Evolutionary conservation across 179 eudicot genomes (phyloP).

Genomic region (Heliamphora pulchella): DNA sequence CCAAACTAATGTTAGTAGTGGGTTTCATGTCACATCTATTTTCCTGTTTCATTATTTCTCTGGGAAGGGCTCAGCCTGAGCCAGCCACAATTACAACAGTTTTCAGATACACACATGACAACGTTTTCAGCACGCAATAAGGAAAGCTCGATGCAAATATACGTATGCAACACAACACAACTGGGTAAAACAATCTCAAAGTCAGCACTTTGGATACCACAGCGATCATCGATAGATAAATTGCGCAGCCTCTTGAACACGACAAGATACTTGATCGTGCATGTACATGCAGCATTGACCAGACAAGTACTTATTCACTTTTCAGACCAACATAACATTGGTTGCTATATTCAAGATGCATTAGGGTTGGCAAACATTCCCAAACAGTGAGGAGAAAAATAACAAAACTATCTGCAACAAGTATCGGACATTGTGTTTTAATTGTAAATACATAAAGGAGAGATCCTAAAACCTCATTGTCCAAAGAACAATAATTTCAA

Average conservation of each 20-base stretch:
- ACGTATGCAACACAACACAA: not conserved
- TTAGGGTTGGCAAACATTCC: not conserved
- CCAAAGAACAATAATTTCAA: constrained; percentile 1
- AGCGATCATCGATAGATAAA: not conserved
- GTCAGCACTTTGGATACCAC: not conserved
- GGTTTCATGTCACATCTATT: not conserved
- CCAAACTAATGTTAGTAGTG: not conserved
- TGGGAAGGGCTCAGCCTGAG: not conserved
- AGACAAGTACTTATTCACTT: constrained; percentile 3
- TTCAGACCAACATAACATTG: not conserved
- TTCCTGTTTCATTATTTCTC: not conserved
- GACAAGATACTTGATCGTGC: not conserved
- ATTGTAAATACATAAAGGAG: constrained; percentile 5
- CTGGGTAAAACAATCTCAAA: not conserved
- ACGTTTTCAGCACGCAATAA: not conserved
- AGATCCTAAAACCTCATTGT: constrained; percentile 20
- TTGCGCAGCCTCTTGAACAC: not conserved
- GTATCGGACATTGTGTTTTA: not conserved
- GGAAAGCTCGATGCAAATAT: not conserved
- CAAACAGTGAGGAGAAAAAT: not conserved
- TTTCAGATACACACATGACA: not conserved
- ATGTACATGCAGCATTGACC: not conserved
- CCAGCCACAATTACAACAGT: not conserved
- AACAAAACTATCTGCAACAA: not conserved
- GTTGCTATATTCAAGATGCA: constrained; percentile 5